Base-by-base conservation (phyloP, 129 eudicot genomes). In the Solidago caesia region DNA sequence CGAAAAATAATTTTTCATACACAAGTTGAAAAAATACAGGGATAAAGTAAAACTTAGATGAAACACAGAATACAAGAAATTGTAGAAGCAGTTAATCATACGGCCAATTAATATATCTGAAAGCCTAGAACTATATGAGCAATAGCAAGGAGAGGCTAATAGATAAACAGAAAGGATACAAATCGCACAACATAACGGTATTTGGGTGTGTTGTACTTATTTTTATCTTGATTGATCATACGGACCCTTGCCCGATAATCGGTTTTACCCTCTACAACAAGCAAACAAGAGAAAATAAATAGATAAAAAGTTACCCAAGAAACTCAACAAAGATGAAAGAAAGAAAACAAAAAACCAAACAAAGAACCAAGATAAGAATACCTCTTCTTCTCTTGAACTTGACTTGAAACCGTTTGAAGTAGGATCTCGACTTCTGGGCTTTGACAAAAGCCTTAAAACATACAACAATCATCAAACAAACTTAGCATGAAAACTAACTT, bases 331-430 rank as follows among this genome's bases (percentile, higher is more conserved):
- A 26, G 4, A 14, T 12, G 7, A 48, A 25, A 3, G 4, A 11
- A 14, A 21, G 4, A 42, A 3, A 6, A 11, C 42, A 5, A 45
- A 2, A 7, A 45, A 29, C 26, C 5, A 71, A 49, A 2, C 79
- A 67, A 13, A 58, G 6, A 58, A 60, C 33, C 27, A 72, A 58
- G 16, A 58, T 67, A 56, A 79, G 0, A 33, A 58, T 76, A 87
- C 91, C 75, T 68, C 91, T 56, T 67, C 91, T 87, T 84, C 91
- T 84, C 82, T 84, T 87, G 66, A 82, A 87, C 83, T 87, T 84
- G 27, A 87, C 91, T 66, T 87, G 91, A 69, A 70, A 87, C 70
- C 91, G 55, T 82, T 87, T 87, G 61, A 75, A 82, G 82, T 87
- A 87, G 45, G 91, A 82, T 55, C 79, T 77, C 4, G 83, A 64